A percentile compares a stretch with the other conserved stretches of the same genome.
Conservation (phyloP, 371 early-diverging fungal genomes). For the Mortierella sp. region DNA sequence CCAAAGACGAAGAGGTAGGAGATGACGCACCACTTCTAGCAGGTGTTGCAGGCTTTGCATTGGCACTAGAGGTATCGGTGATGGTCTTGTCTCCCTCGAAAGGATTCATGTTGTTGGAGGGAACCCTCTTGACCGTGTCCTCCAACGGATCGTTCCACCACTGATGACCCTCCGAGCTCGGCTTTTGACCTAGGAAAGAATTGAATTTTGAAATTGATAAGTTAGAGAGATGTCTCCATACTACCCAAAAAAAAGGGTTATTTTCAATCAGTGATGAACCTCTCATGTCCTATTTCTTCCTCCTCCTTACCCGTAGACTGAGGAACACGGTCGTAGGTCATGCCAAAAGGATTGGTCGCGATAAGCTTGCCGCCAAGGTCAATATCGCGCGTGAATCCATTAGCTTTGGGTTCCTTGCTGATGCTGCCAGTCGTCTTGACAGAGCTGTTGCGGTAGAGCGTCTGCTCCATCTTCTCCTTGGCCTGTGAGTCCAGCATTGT, state of each 20-base stretch:
- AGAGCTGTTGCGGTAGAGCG: slow-evolving; percentile 47
- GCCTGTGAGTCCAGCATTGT: slow-evolving; percentile 30
- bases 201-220: background rate
- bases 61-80: background rate
- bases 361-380: background rate
- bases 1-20: background rate
- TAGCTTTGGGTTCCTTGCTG: background rate
- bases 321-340: slow-evolving; percentile 1
- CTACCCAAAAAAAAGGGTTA: too few relatives aligned
- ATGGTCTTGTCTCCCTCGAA: slow-evolving; percentile 39
- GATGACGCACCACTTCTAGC: background rate
- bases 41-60: background rate
- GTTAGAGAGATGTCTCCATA: background rate
- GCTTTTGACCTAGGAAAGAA: slow-evolving; percentile 34
- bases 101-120: slow-evolving; percentile 45
- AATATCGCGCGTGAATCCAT: background rate
- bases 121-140: slow-evolving; percentile 21
- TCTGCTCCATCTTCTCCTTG: slow-evolving; percentile 45
- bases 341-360: background rate
- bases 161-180: slow-evolving; percentile 54
- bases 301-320: background rate
- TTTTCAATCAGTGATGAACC: background rate
- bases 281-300: background rate
- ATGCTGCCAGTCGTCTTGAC: background rate
- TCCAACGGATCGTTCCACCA: slow-evolving; percentile 59